These are phyloP conservation scores for Lodderomyces oxycetoniae DNA, from an alignment of 1,139 yeast species.

Conservation along the genomic window DNA sequence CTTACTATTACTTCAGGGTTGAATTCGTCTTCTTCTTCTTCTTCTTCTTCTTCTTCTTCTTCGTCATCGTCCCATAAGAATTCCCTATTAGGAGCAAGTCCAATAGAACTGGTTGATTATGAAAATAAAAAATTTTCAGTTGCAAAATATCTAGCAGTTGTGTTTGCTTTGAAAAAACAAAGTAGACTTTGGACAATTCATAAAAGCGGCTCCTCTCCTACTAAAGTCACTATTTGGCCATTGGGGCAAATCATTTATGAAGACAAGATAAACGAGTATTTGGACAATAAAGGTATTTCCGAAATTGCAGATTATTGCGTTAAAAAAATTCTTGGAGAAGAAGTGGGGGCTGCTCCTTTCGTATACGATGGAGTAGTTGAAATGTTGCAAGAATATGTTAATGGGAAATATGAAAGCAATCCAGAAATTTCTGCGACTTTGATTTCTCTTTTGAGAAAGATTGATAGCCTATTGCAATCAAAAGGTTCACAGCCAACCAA, in stretches of 20 bases:
- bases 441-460: conserved; percentile 32
- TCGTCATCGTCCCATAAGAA: no score
- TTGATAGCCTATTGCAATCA: conserved; percentile 24
- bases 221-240: conserved; percentile 47
- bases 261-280: conserved; percentile 27
- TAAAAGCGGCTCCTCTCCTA: conserved; percentile 33
- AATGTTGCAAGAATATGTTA: conserved; percentile 46
- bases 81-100: neutral
- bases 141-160: conserved; percentile 39
- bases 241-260: conserved; percentile 27
- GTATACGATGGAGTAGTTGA: conserved; percentile 31
- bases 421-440: conserved; percentile 32
- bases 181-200: conserved; percentile 41
- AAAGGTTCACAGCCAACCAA: conserved; percentile 7
- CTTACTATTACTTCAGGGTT: neutral
- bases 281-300: conserved; percentile 19
- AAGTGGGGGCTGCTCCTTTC: conserved; percentile 7
- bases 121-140: conserved; percentile 18
- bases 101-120: conserved; percentile 7
- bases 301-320: conserved; percentile 22
- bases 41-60: no score
- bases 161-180: conserved; percentile 45
- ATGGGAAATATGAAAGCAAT: conserved; percentile 44
- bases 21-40: neutral
- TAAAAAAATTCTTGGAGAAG: conserved; percentile 15